Conservation (phyloP, 2,329 filamentous ascomycete species). For the Xylariaceae sp. region DNA sequence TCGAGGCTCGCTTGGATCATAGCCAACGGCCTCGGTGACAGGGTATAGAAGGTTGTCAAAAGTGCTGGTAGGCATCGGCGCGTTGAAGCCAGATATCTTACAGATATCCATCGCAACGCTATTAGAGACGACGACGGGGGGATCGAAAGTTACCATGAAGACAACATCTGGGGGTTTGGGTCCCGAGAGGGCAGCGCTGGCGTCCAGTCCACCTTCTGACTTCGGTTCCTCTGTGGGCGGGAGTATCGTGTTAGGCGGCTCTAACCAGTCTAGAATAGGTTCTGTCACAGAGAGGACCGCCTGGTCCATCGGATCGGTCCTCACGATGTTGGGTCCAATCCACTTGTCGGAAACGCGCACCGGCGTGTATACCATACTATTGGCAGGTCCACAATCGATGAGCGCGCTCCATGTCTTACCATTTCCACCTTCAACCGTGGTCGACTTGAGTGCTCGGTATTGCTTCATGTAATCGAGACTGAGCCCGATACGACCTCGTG, state of each 20-base stretch:
- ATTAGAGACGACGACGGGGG: conserved; percentile 65
- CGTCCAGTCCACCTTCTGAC: conserved; percentile 48
- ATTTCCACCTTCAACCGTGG: conserved; percentile 35
- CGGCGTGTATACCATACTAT: conserved; percentile 44
- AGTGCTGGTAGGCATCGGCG: conserved; percentile 40
- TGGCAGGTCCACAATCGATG: conserved; percentile 55
- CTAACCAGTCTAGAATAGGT: conserved; percentile 62
- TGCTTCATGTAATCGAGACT: conserved; percentile 75
- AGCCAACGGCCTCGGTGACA: conserved; percentile 41
- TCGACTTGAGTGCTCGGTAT: conserved; percentile 43
- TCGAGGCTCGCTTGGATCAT: conserved; percentile 54
- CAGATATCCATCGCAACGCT: conserved; percentile 59
- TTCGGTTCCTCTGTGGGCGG: conserved; percentile 42
- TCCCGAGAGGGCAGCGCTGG: conserved; percentile 37
- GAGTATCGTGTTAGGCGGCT: conserved; percentile 61
- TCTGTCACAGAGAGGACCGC: conserved; percentile 32
- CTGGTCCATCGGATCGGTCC: conserved; percentile 44
- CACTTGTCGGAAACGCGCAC: conserved; percentile 68
- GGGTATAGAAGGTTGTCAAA: conserved; percentile 58
- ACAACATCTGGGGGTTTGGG: conserved; percentile 63
- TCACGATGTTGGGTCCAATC: conserved; percentile 64
- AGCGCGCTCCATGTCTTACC: conserved; percentile 59
- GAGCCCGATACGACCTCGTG: conserved; percentile 60
- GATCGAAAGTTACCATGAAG: conserved; percentile 70
- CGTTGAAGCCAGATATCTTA: conserved; percentile 46